Evolutionary conservation across 164 flowering plant species (phyloP).

Genomic region (Chloranthus sessilifolius): DNA sequence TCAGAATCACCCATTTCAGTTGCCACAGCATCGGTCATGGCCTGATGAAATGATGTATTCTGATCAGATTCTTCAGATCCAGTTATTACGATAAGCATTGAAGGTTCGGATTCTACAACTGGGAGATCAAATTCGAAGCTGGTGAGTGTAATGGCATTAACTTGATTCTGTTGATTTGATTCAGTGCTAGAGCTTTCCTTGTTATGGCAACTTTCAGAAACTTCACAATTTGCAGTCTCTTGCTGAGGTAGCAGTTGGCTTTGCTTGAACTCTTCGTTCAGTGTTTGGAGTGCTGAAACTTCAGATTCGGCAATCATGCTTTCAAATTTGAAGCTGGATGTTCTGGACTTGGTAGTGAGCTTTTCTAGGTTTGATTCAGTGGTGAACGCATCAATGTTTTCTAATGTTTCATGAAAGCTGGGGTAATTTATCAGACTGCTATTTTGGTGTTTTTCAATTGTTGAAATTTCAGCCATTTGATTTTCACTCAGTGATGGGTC

Average conservation of each 20-base stretch:
- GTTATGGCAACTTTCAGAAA: conserved; percentile 5
- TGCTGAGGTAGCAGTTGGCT: conserved; percentile 1
- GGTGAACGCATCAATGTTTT: conserved; percentile 8
- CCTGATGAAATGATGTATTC: conserved; percentile 33
- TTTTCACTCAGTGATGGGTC: too few relatives aligned
- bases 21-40: too few relatives aligned
- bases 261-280: conserved; percentile 1
- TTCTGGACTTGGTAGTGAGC: conserved; percentile 4
- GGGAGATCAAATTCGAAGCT: too few relatives aligned
- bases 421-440: background rate
- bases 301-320: conserved; percentile 8
- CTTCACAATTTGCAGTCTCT: conserved; percentile 5
- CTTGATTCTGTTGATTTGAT: too few relatives aligned
- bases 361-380: conserved; percentile 5
- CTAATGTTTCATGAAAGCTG: conserved; percentile 3
- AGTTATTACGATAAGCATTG: conserved; percentile 20
- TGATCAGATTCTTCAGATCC: conserved; percentile 40
- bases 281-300: background rate
- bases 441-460: background rate
- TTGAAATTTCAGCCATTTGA: too few relatives aligned
- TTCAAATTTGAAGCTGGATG: conserved; percentile 4
- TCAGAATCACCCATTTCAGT: conserved; percentile 8
- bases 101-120: conserved; percentile 23
- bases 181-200: conserved; percentile 14
- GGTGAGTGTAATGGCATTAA: conserved; percentile 21